Evolutionary conservation across 139 green algal genomes (phyloP), one percentile per base, ranked within the genome.

Genomic region (Dunaliella primolecta): DNA sequence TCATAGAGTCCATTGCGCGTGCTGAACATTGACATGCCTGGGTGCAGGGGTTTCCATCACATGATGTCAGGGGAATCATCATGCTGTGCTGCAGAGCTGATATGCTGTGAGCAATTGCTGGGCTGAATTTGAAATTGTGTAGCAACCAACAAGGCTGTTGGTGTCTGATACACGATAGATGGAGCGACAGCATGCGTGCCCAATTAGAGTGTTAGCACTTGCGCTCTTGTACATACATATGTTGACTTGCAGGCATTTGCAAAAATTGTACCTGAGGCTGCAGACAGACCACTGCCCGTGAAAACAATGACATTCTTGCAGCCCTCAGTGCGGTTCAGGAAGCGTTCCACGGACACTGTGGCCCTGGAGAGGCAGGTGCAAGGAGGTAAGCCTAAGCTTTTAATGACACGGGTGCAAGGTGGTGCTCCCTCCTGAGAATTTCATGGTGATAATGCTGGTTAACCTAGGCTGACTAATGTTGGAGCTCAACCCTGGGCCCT

Each of bases 21-120:
- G 83, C 82, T 94, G 88, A 98, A 98, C 34, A 95, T 98, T 1
- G 93, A 97, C 93, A 98, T 97, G 80, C 95, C 95, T 95, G 91
- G 33, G 15, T 21, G 25, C 33, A 21, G 82, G 34, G 0, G 36
- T 81, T 46, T 0, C 79, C 23, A 81, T 3, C 38, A 38, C 36
- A 31, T 34, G 78, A 36, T 72, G 35, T 71, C 11, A 37, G 30
- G 70, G 36, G 7, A 1, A 57, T 0, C 46, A 20, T 20, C 35
- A 77, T n/a, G n/a, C n/a, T 78, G 56, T 3, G 11, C 84, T 46
- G 56, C 30, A 29, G 32, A 2, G 64, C n/a, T 31, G 11, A 2
- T 81, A 11, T 23, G 29, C 2, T 11, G 74, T 24, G 75, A n/a
- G 23, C 38, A 2, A 55, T 38, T n/a, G 15, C 55, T 78, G 11